Conservation (phyloP, 768 basidiomycete genomes). For the Mycena leptocephala region DNA sequence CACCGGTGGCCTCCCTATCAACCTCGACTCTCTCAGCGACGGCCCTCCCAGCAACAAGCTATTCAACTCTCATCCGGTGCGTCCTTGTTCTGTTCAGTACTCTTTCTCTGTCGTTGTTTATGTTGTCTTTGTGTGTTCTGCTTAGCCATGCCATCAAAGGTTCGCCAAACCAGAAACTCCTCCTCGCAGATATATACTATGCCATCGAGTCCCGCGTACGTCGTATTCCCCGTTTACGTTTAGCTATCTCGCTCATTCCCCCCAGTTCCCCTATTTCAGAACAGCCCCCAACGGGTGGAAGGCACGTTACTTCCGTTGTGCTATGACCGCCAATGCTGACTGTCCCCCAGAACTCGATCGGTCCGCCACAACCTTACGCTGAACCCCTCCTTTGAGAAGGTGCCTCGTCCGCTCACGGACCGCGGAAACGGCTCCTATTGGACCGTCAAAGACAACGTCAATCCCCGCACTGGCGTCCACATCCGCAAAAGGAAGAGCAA, state of each 20-base stretch:
- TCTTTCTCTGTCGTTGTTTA: constrained; percentile 21
- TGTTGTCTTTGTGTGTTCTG: constrained; percentile 31
- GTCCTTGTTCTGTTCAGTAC: constrained; percentile 51
- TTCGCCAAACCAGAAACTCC: constrained; percentile 87
- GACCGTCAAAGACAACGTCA: constrained; percentile 93
- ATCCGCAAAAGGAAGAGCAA: constrained; percentile 91
- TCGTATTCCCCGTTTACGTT: constrained; percentile 5
- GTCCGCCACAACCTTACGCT: constrained; percentile 93
- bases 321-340: constrained; percentile 37
- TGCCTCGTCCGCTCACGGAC: constrained; percentile 92
- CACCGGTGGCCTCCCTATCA: constrained; percentile 88
- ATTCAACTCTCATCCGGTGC: constrained; percentile 91
- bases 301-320: constrained; percentile 56
- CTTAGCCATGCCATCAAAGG: constrained; percentile 92
- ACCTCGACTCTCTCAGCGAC: constrained; percentile 89
- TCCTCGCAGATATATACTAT: constrained; percentile 93
- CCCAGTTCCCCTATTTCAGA: constrained; percentile 91
- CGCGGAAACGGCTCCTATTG: constrained; percentile 94
- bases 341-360: constrained; percentile 79
- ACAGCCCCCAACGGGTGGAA: constrained; percentile 94
- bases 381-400: constrained; percentile 94
- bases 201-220: constrained; percentile 91
- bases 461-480: constrained; percentile 91
- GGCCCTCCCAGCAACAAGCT: constrained; percentile 93
- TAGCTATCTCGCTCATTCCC: constrained; percentile 34